Conservation (phyloP, 2,329 filamentous ascomycete species). For the Aquanectria penicillioides region DNA sequence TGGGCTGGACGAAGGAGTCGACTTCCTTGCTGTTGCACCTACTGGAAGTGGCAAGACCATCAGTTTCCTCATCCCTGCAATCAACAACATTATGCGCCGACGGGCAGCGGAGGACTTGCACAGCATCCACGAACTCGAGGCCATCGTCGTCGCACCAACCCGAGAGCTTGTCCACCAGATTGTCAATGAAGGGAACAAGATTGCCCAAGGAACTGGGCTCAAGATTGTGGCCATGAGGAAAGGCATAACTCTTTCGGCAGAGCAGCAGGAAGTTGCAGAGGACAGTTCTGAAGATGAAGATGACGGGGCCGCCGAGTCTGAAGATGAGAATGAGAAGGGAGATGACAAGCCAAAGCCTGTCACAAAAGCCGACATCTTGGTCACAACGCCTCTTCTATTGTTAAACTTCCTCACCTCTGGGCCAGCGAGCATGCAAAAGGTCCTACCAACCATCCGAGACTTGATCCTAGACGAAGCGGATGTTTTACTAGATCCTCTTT, state of each 20-base stretch:
- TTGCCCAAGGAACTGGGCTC: slow-evolving; percentile 79
- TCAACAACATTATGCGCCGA: slow-evolving; percentile 76
- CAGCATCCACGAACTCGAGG: slow-evolving; percentile 63
- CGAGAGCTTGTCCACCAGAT: slow-evolving; percentile 84
- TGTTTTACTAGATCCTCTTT: slow-evolving; percentile 89
- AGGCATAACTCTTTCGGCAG: slow-evolving; percentile 75
- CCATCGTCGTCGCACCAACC: slow-evolving; percentile 80
- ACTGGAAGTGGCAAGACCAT: slow-evolving; percentile 98
- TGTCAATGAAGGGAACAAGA: slow-evolving; percentile 85
- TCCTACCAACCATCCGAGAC: slow-evolving; percentile 74
- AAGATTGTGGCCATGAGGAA: slow-evolving; percentile 86
- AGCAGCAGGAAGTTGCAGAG: slow-evolving; percentile 49
- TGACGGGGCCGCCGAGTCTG: slow-evolving; percentile 51
- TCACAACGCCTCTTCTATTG: slow-evolving; percentile 67
- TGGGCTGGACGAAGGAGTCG: slow-evolving; percentile 58
- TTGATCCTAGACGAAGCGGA: slow-evolving; percentile 94
- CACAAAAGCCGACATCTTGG: slow-evolving; percentile 51
- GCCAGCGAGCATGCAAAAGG: slow-evolving; percentile 56
- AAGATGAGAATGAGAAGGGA: slow-evolving; percentile 42
- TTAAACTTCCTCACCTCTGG: slow-evolving; percentile 73
- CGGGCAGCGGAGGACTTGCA: slow-evolving; percentile 56
- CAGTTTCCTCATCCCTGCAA: slow-evolving; percentile 87
- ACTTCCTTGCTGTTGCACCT: slow-evolving; percentile 89
- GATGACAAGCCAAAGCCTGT: slow-evolving; percentile 41
- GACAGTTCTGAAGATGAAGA: slow-evolving; percentile 54